Percentiles rank a stretch among this genome's conserved stretches.
These are phyloP conservation scores for Scortechinia acanthostroma DNA, from an alignment of 2,329 filamentous ascomycete species.

Conservation along the genomic window DNA sequence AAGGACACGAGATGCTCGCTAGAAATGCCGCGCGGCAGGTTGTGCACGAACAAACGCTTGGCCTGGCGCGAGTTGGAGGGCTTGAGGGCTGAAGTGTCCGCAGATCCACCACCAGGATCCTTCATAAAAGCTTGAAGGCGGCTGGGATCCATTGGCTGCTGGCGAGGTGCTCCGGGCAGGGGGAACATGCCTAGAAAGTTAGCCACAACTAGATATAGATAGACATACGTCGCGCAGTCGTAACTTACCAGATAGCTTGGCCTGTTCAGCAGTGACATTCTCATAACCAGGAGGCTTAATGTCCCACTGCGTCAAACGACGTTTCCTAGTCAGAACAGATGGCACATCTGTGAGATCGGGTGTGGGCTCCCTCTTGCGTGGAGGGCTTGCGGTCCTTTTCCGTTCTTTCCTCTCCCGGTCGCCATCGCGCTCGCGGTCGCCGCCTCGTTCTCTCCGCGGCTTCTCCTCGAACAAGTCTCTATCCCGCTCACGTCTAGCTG, in stretches of 20 bases:
- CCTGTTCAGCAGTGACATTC: constrained; percentile 95
- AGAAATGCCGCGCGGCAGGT: constrained; percentile 65
- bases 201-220: constrained; percentile 4
- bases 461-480: not conserved
- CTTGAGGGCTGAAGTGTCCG: constrained; percentile 73
- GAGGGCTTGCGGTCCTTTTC: constrained; percentile 45
- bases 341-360: constrained; percentile 84
- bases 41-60: constrained; percentile 83
- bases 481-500: not conserved
- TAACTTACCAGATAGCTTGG: constrained; percentile 73
- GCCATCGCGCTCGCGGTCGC: constrained; percentile 71
- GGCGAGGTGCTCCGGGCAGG: constrained; percentile 85
- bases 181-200: constrained; percentile 94
- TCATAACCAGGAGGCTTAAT: constrained; percentile 98
- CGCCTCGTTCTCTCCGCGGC: constrained; percentile 33
- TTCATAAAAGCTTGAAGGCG: constrained; percentile 95
- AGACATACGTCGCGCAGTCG: constrained; percentile 3
- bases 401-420: constrained; percentile 64
- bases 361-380: constrained; percentile 89
- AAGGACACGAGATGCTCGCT: constrained; percentile 75
- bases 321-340: constrained; percentile 78
- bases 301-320: constrained; percentile 96
- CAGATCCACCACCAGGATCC: constrained; percentile 56
- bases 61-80: constrained; percentile 89
- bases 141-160: constrained; percentile 89